phyloP scores from a whole-genome alignment of 768 basidiomycete species.

The Mycena maculata region DNA sequence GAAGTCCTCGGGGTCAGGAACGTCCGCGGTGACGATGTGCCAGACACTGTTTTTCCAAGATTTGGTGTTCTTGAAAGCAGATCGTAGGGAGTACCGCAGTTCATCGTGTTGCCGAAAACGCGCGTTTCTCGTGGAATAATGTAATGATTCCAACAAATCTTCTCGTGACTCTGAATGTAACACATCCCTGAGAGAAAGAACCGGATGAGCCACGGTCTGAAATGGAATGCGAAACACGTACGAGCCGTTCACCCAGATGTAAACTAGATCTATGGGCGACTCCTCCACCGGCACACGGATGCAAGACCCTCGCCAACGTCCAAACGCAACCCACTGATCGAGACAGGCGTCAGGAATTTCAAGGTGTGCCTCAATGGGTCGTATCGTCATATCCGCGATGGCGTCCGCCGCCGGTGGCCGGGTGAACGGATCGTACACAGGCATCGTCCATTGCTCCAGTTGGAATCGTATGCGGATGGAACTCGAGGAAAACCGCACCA shows the following conservation, averaged over 20 bases:
- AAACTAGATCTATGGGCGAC: conserved; percentile 34
- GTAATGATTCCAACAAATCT: conserved; percentile 7
- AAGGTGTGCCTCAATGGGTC: conserved; percentile 27
- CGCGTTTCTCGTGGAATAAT: conserved; percentile 23
- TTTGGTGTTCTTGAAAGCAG: conserved; percentile 45
- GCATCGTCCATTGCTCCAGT: not conserved
- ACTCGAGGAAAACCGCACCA: not conserved
- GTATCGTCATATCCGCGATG: conserved; percentile 29
- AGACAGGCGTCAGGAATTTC: conserved; percentile 29
- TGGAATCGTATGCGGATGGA: conserved; percentile 15
- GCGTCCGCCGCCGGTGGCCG: conserved; percentile 25
- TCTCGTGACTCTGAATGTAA: conserved; percentile 28
- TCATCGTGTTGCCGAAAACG: conserved; percentile 50
- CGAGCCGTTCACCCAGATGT: conserved; percentile 38
- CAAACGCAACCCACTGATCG: conserved; percentile 30
- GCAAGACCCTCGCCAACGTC: conserved; percentile 31
- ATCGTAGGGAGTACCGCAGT: conserved; percentile 50
- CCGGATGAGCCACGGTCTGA: not conserved
- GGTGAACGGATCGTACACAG: conserved; percentile 28
- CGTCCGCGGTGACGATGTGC: conserved; percentile 49
- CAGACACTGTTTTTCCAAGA: conserved; percentile 39
- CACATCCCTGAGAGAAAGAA: conserved; percentile 16
- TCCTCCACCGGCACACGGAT: conserved; percentile 28
- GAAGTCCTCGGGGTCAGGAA: conserved; percentile 38
- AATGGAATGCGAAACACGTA: conserved; percentile 10